These are phyloP conservation scores for Eustoma russellianum DNA, from an alignment of 257 asterid genomes.

Conservation along the genomic window DNA sequence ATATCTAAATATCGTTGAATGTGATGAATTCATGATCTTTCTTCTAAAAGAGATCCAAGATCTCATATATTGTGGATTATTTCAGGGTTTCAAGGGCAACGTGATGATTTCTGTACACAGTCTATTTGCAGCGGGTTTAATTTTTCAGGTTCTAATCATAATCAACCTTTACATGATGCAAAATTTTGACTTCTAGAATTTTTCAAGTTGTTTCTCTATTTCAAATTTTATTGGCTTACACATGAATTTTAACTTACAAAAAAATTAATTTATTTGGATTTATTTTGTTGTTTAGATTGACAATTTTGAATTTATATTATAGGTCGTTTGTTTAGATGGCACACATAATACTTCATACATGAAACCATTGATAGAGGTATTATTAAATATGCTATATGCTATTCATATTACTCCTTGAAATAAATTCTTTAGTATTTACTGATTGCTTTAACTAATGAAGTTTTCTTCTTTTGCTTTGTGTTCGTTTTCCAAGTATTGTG, in stretches of 20 bases:
- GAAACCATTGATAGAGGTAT: too few species aligned
- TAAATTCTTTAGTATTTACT: too few species aligned
- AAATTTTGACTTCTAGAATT: background rate
- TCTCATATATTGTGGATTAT: slow-evolving; percentile 10
- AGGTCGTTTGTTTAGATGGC: too few species aligned
- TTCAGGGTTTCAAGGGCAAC: slow-evolving; percentile 72
- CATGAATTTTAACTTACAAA: too few species aligned
- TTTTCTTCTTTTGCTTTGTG: too few species aligned
- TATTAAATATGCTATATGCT: too few species aligned
- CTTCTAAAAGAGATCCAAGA: background rate
- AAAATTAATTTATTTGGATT: too few species aligned
- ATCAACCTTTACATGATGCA: background rate
- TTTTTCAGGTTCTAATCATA: slow-evolving; percentile 54
- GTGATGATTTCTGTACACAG: slow-evolving; percentile 78
- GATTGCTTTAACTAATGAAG: too few species aligned
- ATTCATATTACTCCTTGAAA: too few species aligned
- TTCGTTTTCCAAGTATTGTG: too few species aligned
- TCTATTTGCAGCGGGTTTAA: slow-evolving; percentile 57
- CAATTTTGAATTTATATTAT: background rate
- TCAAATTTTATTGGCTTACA: too few species aligned
- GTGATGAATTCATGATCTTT: background rate
- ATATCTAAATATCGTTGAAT: slow-evolving; percentile 5
- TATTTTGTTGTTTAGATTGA: slow-evolving; percentile 6
- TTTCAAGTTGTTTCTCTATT: background rate
- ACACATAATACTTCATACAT: too few species aligned